Percentiles rank a stretch among this genome's conserved stretches.
phyloP scores from a whole-genome alignment of 768 basidiomycete genomes.

The Mycena rebaudengoi region DNA sequence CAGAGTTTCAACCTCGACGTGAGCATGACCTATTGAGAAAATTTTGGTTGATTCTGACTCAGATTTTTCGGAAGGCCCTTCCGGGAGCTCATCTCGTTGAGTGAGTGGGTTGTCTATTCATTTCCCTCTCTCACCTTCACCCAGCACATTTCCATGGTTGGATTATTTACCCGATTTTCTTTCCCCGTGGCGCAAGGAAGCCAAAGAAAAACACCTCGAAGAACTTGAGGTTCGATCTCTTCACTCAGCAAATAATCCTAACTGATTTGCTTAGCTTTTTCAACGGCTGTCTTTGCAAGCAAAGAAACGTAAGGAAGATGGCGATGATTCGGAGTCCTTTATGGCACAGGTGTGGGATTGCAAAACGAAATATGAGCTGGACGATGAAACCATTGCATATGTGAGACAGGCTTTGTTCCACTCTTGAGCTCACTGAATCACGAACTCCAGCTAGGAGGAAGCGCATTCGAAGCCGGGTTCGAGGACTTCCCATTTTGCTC shows the following conservation, averaged over 20 bases:
- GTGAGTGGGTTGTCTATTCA: background rate
- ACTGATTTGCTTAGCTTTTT: conserved; percentile 1
- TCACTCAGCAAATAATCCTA: no score
- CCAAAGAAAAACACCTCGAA: background rate
- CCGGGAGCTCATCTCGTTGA: conserved; percentile 3
- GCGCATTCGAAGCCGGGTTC: conserved; percentile 1
- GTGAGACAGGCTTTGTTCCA: no score
- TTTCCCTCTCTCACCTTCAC: background rate
- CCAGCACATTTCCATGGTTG: background rate
- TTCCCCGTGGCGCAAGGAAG: background rate
- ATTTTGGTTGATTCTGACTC: no score
- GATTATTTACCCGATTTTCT: conserved; percentile 7
- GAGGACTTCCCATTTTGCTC: background rate
- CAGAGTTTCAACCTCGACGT: background rate
- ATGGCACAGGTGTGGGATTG: conserved; percentile 1
- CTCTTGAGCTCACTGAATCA: no score
- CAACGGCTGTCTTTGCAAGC: background rate
- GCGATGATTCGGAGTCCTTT: background rate
- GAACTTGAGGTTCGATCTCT: background rate
- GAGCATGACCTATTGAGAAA: no score
- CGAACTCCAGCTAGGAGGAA: background rate
- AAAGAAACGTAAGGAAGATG: background rate
- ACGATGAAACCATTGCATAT: conserved; percentile 5
- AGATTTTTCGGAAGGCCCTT: background rate
- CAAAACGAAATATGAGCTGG: background rate